Conservation (phyloP, 495 filamentous ascomycete genomes). For the Penicillium pulvis region DNA sequence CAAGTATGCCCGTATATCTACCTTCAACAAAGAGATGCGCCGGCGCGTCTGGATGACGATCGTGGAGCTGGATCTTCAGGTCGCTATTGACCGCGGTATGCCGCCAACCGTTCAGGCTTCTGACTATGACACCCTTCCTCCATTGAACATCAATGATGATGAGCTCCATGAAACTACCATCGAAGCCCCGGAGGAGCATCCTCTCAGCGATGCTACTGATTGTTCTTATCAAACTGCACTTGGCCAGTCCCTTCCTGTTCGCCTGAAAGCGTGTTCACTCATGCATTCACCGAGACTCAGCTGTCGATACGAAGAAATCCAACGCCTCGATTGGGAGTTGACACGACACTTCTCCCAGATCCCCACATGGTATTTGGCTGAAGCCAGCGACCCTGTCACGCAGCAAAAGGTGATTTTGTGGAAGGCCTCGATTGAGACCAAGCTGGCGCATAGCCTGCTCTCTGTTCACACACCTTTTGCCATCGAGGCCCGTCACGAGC, state of each 20-base stretch:
- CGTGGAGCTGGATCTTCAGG: constrained; percentile 61
- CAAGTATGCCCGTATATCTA: constrained; percentile 53
- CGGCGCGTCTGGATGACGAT: constrained; percentile 69
- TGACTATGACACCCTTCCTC: constrained; percentile 60
- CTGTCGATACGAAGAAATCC: constrained; percentile 50
- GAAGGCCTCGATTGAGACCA: constrained; percentile 40
- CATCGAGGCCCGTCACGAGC: constrained; percentile 38
- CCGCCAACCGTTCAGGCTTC: constrained; percentile 54
- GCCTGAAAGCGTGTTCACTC: constrained; percentile 39
- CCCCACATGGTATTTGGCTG: constrained; percentile 32
- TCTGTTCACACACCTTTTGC: constrained; percentile 49
- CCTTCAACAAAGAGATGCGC: constrained; percentile 65
- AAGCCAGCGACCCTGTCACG: constrained; percentile 24
- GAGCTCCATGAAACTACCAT: constrained; percentile 41
- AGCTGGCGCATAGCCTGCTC: constrained; percentile 38
- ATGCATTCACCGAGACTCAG: constrained; percentile 48
- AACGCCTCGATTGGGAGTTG: constrained; percentile 44
- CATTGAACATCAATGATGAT: constrained; percentile 53
- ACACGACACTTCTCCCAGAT: constrained; percentile 39
- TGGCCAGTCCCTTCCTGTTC: constrained; percentile 36
- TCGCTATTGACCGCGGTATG: constrained; percentile 61
- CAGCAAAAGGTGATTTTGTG: constrained; percentile 37
- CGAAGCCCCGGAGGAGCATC: constrained; percentile 33
- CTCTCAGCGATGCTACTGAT: constrained; percentile 39
- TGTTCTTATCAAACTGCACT: constrained; percentile 40